Percentiles rank a stretch among this genome's conserved stretches.
These are phyloP conservation scores for Aspergillus viridinutans DNA, from an alignment of 2,329 filamentous ascomycete species.

Conservation along the genomic window DNA sequence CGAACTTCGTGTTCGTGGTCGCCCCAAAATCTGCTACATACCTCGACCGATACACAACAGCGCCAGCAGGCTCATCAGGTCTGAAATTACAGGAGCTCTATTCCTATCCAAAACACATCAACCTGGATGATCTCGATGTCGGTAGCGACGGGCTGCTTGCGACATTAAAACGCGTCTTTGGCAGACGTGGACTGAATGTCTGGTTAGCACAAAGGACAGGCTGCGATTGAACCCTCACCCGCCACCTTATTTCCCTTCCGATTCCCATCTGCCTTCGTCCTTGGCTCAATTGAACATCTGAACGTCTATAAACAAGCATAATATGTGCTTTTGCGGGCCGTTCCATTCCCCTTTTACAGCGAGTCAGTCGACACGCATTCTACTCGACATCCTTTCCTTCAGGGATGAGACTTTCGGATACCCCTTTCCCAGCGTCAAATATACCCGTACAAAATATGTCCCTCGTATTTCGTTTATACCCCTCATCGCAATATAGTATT, in stretches of 20 bases:
- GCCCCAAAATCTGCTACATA: slow-evolving; percentile 44
- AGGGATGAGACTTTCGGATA: not conserved
- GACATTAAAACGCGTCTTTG: slow-evolving; percentile 45
- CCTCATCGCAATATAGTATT: slow-evolving; percentile 6
- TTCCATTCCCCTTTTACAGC: not conserved
- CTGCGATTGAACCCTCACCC: slow-evolving; percentile 13
- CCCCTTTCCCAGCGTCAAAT: not conserved
- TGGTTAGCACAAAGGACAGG: slow-evolving; percentile 41
- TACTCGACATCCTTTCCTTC: not conserved
- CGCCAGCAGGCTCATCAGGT: slow-evolving; percentile 13
- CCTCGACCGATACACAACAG: slow-evolving; percentile 34
- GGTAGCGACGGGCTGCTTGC: slow-evolving; percentile 44
- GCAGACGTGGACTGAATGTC: slow-evolving; percentile 46
- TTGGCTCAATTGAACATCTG: not conserved
- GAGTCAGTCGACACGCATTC: not conserved
- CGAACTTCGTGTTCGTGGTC: slow-evolving; percentile 38
- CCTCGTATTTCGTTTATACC: not conserved
- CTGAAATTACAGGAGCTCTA: slow-evolving; percentile 39
- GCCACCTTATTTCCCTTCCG: not conserved
- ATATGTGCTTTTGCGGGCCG: not conserved
- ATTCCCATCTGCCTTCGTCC: not conserved
- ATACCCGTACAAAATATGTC: not conserved
- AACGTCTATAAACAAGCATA: not conserved
- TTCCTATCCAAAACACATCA: slow-evolving; percentile 45
- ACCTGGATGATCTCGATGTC: slow-evolving; percentile 51